Evolutionary conservation across 148 eudicot genomes (phyloP).

Genomic region (Fagopyrum tataricum): DNA sequence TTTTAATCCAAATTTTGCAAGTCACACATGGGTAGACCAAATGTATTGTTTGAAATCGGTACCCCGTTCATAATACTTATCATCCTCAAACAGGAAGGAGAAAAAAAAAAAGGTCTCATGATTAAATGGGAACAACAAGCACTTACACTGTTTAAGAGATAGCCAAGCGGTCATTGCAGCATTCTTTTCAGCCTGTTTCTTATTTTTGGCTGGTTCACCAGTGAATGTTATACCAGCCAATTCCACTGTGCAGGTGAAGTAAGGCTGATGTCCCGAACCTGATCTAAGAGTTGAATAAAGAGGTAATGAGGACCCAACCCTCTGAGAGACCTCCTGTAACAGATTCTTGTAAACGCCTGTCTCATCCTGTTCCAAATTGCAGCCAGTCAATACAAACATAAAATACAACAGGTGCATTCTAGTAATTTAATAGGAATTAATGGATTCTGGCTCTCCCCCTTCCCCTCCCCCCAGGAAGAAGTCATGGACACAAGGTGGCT

Average conservation of each 20-base stretch:
- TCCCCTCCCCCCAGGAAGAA: too few relatives aligned
- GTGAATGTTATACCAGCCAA: conserved; percentile 14
- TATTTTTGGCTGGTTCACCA: conserved; percentile 12
- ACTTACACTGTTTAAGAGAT: conserved; percentile 14
- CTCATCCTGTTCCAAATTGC: conserved; percentile 17
- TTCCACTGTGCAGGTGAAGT: conserved; percentile 16
- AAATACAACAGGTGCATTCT: neutral
- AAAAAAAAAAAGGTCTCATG: neutral
- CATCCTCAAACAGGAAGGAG: neutral
- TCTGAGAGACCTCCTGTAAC: conserved; percentile 17
- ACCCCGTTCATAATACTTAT: neutral
- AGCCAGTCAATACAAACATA: neutral
- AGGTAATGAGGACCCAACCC: conserved; percentile 17
- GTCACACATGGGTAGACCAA: neutral
- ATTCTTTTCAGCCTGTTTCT: conserved; percentile 16
- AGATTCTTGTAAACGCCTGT: conserved; percentile 23
- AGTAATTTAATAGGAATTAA: neutral
- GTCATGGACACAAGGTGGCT: too few relatives aligned
- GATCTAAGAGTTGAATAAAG: conserved; percentile 12
- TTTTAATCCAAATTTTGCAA: neutral
- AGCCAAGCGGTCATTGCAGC: conserved; percentile 16
- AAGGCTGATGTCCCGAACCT: conserved; percentile 9
- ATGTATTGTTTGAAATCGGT: neutral
- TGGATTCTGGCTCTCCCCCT: neutral
- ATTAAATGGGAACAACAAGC: neutral